Evolutionary conservation across 768 basidiomycete genomes (phyloP), one percentile per base, ranked within the genome.

Genomic region (Tylopilus rubrobrunneus): DNA sequence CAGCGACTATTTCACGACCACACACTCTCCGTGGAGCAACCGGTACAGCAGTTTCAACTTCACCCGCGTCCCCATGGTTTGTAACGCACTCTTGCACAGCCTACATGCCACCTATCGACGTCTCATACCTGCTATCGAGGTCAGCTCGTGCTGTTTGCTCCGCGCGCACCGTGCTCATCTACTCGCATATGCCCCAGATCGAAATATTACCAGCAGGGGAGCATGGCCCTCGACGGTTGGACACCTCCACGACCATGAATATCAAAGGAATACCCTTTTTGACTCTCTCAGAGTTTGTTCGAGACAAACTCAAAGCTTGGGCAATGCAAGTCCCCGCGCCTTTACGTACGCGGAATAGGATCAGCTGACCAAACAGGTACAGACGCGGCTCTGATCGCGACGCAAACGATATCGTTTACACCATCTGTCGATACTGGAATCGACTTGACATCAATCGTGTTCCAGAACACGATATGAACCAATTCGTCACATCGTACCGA

Each of bases 291-390:
- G 90, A 93, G 69, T 92, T 92, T 71, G 72, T 92, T 62, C 78
- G 90, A 62, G 89, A 89, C 44, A 93, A 92, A 74, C 75, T 93
- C 48, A 92, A 88, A 61, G 71, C 81, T 17, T 93, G 90, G 90
- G 77, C 83, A 58, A 85, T 89, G 90, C 88, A 76, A 63, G 84
- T 64, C 14, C 2, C 15, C 44, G 51, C 41, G 49, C 46, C 34
- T 55, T 43, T 41, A 43, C 57, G 46, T 53, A 39, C 52, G 23
- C 56, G 31, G 31, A 31, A 31, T 4, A 11, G 31, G 10, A 31
- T 43, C 46, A 58, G 56, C 57, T 62, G 57, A 62, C 55, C 43
- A 57, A 48, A 1, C 6, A 3, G 8, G 5, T 50, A 54, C 70
- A 90, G 89, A 66, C 85, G 87, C 49, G 81, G 81, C 36, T 74